A percentile compares a stretch with the other conserved stretches of the same genome.
These are phyloP conservation scores for Microascus cirrosus DNA, from an alignment of 2,329 filamentous ascomycete genomes.

Conservation along the genomic window DNA sequence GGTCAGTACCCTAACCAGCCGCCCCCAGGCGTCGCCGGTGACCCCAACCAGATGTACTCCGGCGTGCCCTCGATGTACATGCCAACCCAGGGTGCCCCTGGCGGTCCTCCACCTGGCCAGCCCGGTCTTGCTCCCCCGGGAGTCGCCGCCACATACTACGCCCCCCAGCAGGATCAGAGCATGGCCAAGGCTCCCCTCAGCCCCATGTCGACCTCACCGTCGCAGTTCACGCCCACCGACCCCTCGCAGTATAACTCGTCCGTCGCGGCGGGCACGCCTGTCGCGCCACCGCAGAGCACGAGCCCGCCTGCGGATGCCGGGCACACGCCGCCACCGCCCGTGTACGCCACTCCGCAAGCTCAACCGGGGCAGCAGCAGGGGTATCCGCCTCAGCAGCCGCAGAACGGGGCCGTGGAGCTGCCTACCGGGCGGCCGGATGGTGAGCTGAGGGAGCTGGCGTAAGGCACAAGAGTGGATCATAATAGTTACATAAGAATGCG, in stretches of 20 bases:
- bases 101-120: neutral
- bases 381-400: too few species aligned
- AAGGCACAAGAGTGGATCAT: neutral
- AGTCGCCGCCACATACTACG: neutral
- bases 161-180: neutral
- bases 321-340: neutral
- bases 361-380: neutral
- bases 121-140: neutral
- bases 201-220: neutral
- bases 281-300: neutral
- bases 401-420: neutral
- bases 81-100: neutral
- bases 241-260: neutral
- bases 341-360: neutral
- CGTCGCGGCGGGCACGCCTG: neutral
- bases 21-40: neutral
- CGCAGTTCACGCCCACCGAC: neutral
- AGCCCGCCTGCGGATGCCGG: neutral
- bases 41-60: neutral
- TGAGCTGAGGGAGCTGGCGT: conserved; percentile 1
- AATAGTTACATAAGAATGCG: neutral
- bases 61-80: conserved; percentile 3
- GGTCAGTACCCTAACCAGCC: neutral
- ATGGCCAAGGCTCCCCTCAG: neutral
- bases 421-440: conserved; percentile 1